A percentile compares a stretch with the other conserved stretches of the same genome.
phyloP scores from a whole-genome alignment of 768 basidiomycete genomes.

The Pholiota conissans region DNA sequence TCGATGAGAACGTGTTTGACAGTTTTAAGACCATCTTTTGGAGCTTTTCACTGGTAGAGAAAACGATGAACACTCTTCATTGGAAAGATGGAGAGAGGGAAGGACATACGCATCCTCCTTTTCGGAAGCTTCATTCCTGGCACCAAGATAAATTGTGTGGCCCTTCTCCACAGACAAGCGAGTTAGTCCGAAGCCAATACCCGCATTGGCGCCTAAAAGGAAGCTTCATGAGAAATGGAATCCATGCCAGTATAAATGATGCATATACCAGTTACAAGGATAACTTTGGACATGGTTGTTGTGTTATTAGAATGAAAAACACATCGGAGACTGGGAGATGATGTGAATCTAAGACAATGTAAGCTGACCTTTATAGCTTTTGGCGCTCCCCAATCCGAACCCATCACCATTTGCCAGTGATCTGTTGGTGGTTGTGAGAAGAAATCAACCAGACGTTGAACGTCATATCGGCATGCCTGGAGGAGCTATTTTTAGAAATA shows the following conservation, averaged over 20 bases:
- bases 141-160: slow-evolving; percentile 43
- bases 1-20: slow-evolving; percentile 41
- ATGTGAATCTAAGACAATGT: background rate
- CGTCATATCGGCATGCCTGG: too few species aligned
- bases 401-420: too few species aligned
- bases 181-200: slow-evolving; percentile 47
- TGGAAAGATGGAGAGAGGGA: too few species aligned
- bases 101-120: slow-evolving; percentile 37
- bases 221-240: background rate
- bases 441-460: too few species aligned
- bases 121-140: slow-evolving; percentile 39
- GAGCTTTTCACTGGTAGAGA: slow-evolving; percentile 26
- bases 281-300: slow-evolving; percentile 26
- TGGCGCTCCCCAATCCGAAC: too few species aligned
- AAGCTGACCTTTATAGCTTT: background rate
- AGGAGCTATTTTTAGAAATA: too few species aligned
- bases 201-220: slow-evolving; percentile 39
- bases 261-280: slow-evolving; percentile 39
- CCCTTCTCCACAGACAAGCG: slow-evolving; percentile 41
- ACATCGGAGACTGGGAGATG: too few species aligned
- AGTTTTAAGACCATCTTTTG: slow-evolving; percentile 28
- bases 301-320: background rate
- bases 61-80: background rate
- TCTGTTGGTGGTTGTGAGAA: too few species aligned
- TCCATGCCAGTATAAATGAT: background rate